Conservation (phyloP, 73 alveolate species). For the Tetrahymena thermophila region DNA sequence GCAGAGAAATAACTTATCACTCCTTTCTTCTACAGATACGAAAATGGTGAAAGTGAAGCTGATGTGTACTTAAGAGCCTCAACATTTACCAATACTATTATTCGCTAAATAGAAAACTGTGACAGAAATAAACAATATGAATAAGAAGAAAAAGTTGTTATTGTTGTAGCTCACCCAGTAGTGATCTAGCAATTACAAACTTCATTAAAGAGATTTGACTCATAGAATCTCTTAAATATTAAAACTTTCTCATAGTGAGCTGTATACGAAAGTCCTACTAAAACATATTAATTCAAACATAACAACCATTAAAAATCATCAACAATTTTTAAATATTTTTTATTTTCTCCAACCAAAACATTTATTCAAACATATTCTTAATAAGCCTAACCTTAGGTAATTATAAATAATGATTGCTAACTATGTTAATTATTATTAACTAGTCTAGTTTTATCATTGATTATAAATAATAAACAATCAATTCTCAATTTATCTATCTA, state of each 20-base stretch:
- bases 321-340: no score
- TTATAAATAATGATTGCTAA: no score
- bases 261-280: background rate
- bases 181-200: background rate
- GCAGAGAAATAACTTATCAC: background rate
- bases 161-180: background rate
- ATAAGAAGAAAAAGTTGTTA: background rate
- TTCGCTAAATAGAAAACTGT: background rate
- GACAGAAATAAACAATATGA: background rate
- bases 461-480: no score
- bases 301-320: no score
- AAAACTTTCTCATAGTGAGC: background rate
- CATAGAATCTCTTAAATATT: background rate
- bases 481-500: no score
- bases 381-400: no score
- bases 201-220: background rate
- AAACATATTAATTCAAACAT: no score
- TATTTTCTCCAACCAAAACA: no score
- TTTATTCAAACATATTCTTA: no score
- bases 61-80: background rate
- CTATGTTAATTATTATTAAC: no score
- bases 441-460: no score
- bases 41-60: background rate
- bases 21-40: background rate
- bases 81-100: background rate